These are phyloP conservation scores for Piloderma croceum DNA, from an alignment of 768 basidiomycete genomes.

Conservation along the genomic window DNA sequence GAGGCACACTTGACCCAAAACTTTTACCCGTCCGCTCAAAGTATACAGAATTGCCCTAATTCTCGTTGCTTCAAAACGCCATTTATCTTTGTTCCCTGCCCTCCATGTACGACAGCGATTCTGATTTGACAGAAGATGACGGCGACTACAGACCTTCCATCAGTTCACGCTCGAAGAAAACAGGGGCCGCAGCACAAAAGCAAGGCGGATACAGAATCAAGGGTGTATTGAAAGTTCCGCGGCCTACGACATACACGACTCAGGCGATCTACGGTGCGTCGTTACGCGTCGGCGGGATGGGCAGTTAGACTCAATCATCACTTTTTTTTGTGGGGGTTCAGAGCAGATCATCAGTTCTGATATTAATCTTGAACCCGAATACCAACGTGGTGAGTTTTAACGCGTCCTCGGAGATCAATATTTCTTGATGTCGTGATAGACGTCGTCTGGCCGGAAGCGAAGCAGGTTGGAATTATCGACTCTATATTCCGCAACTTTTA, in stretches of 20 bases:
- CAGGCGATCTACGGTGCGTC: slow-evolving; percentile 52
- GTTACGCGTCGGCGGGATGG: too few species aligned
- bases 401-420: neutral
- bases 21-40: too few species aligned
- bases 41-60: too few species aligned
- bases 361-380: slow-evolving; percentile 71
- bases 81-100: too few species aligned
- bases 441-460: slow-evolving; percentile 74
- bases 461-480: slow-evolving; percentile 73
- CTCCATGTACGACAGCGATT: slow-evolving; percentile 14
- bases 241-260: slow-evolving; percentile 60
- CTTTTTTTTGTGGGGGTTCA: too few species aligned
- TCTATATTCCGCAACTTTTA: slow-evolving; percentile 76
- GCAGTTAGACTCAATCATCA: too few species aligned
- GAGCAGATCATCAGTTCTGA: slow-evolving; percentile 62
- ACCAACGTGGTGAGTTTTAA: slow-evolving; percentile 58
- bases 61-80: too few species aligned
- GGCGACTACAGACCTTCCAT: slow-evolving; percentile 13
- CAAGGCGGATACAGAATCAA: slow-evolving; percentile 28
- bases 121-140: slow-evolving; percentile 9
- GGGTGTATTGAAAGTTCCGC: slow-evolving; percentile 48
- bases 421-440: slow-evolving; percentile 32
- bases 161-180: neutral
- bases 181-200: slow-evolving; percentile 8
- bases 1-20: too few species aligned